Evolutionary conservation across 768 basidiomycete genomes (phyloP), one percentile per base, ranked within the genome.

Genomic region (Rhodosporidiobolus sp.): DNA sequence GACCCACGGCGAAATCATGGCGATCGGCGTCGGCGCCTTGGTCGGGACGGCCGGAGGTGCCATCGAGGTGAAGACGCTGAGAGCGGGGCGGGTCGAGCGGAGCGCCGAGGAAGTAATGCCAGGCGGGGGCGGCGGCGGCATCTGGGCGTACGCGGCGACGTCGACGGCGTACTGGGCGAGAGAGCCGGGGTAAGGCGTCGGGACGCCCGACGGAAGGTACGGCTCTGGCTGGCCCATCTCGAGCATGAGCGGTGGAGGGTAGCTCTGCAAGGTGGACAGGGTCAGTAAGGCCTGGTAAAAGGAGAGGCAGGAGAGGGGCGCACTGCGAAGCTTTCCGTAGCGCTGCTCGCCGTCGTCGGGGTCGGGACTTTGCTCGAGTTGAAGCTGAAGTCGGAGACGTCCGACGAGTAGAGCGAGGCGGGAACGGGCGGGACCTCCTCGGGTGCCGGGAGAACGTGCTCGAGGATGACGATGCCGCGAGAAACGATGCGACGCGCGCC

Each of bases 1-100:
- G 58, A 67, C 56, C 71, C 71, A 72, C 0, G 61, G 65, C 22
- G 65, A 63, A 28, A 63, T 7, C n/a, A 55, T n/a, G n/a, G 61
- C 54, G 34, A 65, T 52, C 7, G 61, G 52, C 52, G 65, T 54
- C 4, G 45, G 54, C 4, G 32, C 45, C 45, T 50, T 67, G 38
- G 38, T n/a, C 11, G 48, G 1, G 17, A 32, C 32, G 26, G 45
- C 48, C 9, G 45, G 65, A 14, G 34, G 59, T 4, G 70, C 63
- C 28, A 66, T 34, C 1, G 65, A 48, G 24, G 70, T 72, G 22
- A 49, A 61, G 30, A 72, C n/a, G 17, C 9, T 30, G 20, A 72
- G 48, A 5, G 61, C 20, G 19, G 70, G 70, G 14, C 70, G 70
- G 8, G 52, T 17, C 3, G 57, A 19, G 11, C 57, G 57, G 24